Conservation (phyloP, 768 basidiomycete genomes). For the Russula emetica region DNA sequence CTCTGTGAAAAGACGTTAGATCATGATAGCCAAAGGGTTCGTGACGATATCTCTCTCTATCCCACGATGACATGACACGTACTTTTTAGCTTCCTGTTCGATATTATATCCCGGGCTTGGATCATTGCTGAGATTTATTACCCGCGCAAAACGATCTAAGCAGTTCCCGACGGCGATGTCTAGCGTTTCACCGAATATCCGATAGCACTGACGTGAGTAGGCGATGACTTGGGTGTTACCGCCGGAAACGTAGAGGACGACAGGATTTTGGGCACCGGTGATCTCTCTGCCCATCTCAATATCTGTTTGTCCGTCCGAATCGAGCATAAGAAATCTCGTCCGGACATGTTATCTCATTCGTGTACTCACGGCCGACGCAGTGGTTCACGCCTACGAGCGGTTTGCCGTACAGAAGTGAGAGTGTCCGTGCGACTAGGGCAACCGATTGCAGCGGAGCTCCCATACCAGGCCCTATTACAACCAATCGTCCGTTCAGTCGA, state of each 20-base stretch:
- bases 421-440: conserved; percentile 85
- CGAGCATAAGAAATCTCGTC: not conserved
- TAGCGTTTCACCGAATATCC: conserved; percentile 97
- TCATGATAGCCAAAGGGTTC: conserved; percentile 7
- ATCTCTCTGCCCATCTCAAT: conserved; percentile 98
- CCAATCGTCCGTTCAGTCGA: not conserved
- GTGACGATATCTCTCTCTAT: not conserved
- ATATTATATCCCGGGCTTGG: conserved; percentile 97
- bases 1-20: conserved; percentile 44
- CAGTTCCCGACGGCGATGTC: conserved; percentile 99
- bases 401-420: conserved; percentile 83
- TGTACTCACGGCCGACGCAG: conserved; percentile 85
- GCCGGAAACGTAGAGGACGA: conserved; percentile 97
- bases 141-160: conserved; percentile 92
- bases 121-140: conserved; percentile 91
- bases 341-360: not conserved
- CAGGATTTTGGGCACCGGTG: conserved; percentile 90
- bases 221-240: conserved; percentile 99
- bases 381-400: conserved; percentile 98
- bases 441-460: conserved; percentile 95
- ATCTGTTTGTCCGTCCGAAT: conserved; percentile 46
- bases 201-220: conserved; percentile 94
- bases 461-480: conserved; percentile 96
- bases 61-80: conserved; percentile 20
- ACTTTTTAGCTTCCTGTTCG: conserved; percentile 93